A percentile compares a stretch with the other conserved stretches of the same genome.
phyloP scores from a whole-genome alignment of 164 flowering plant genomes.

The Piper betle region DNA sequence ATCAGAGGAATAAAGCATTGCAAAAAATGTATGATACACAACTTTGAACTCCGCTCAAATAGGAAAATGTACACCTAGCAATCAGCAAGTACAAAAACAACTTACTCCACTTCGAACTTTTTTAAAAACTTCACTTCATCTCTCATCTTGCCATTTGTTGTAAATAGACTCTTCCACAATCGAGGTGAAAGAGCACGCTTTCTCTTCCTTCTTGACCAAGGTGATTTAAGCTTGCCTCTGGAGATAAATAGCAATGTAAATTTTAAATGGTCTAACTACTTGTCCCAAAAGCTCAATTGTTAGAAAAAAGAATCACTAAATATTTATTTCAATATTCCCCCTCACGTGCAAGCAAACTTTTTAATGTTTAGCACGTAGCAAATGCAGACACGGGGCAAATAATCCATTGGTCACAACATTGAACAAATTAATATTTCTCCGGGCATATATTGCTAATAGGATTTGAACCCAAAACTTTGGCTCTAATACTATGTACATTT shows the following conservation, averaged over 20 bases:
- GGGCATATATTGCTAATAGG: too few relatives aligned
- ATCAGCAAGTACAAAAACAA: constrained; percentile 5
- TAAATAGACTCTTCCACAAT: constrained; percentile 64
- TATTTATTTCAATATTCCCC: too few relatives aligned
- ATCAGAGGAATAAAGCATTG: neutral
- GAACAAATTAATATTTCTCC: too few relatives aligned
- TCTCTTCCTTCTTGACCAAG: constrained; percentile 92
- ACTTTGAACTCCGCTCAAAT: neutral
- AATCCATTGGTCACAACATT: too few relatives aligned
- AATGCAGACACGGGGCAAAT: too few relatives aligned
- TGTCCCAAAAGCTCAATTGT: neutral
- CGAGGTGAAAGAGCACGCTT: constrained; percentile 63
- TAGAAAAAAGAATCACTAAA: neutral
- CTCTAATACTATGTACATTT: too few relatives aligned
- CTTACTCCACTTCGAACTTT: constrained; percentile 94
- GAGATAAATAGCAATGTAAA: constrained; percentile 3
- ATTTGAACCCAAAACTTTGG: too few relatives aligned
- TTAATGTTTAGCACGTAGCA: too few relatives aligned
- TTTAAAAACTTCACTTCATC: constrained; percentile 75
- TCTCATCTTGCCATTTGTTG: constrained; percentile 67
- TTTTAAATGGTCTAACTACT: neutral
- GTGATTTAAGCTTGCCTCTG: constrained; percentile 78
- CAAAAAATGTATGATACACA: neutral
- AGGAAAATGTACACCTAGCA: neutral
- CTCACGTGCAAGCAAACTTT: too few relatives aligned